Evolutionary conservation across 169 alveolate species (phyloP).

Genomic region (Plasmodium cynomolgi): DNA sequence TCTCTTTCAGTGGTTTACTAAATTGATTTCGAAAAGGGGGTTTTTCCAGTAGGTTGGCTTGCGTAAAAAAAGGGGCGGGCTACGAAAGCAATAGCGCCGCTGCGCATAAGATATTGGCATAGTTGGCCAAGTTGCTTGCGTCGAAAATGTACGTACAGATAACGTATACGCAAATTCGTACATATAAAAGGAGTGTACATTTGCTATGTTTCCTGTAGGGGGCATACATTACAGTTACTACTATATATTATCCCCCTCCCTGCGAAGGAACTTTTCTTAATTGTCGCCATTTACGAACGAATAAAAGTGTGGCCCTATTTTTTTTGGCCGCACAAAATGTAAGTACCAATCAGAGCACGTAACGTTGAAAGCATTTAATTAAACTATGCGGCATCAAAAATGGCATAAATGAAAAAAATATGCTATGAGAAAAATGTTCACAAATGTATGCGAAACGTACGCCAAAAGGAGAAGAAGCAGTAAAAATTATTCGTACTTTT

Average conservation of each 20-base stretch:
- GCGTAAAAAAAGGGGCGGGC: background rate
- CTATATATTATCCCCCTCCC: background rate
- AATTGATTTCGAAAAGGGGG: constrained; percentile 4
- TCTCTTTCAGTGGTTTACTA: background rate
- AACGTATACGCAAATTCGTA: background rate
- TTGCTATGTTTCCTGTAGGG: background rate
- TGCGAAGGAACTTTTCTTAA: background rate
- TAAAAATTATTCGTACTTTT: background rate
- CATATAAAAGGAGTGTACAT: background rate
- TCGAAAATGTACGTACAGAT: background rate
- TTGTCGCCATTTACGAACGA: background rate
- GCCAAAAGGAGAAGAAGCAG: background rate
- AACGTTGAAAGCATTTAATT: background rate
- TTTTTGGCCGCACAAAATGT: background rate
- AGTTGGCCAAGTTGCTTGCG: background rate
- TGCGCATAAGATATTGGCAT: background rate
- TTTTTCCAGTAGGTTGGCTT: background rate
- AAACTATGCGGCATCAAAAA: background rate
- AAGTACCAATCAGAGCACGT: background rate
- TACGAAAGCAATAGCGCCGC: background rate
- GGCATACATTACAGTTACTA: background rate
- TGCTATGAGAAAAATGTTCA: background rate
- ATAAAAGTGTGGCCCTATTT: background rate
- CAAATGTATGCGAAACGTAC: background rate
- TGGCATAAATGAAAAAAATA: background rate